phyloP scores from a whole-genome alignment of 306 rosid species.

The Quercus rubra region DNA sequence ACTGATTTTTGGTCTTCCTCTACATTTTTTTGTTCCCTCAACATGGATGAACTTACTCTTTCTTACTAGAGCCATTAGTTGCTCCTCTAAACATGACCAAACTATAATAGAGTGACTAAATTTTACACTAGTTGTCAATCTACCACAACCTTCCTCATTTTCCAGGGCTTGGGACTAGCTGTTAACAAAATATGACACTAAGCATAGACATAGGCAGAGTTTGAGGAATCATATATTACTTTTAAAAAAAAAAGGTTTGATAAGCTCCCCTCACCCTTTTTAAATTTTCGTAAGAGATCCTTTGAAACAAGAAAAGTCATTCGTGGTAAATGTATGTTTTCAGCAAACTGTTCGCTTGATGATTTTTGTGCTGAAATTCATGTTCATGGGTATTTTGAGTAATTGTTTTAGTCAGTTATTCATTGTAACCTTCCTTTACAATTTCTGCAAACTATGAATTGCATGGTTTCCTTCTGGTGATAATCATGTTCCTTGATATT shows the following conservation, averaged over 20 bases:
- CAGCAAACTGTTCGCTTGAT: background rate
- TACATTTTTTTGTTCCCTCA: no score
- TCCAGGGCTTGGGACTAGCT: no score
- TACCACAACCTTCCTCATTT: no score
- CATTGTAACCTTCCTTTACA: background rate
- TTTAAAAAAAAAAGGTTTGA: background rate
- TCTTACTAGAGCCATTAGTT: no score
- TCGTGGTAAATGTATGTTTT: background rate
- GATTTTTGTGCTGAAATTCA: conserved; percentile 8
- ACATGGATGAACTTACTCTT: no score
- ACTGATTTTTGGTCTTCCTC: no score
- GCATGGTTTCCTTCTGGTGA: background rate
- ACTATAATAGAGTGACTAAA: no score
- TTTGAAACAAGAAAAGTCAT: background rate
- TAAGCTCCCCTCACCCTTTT: background rate
- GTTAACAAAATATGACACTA: no score
- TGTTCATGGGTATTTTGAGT: background rate
- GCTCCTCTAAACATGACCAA: no score
- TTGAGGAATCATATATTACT: no score
- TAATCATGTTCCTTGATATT: background rate
- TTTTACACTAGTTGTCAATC: no score
- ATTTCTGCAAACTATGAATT: background rate
- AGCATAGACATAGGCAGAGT: no score
- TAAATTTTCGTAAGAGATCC: background rate
- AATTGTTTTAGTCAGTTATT: background rate